Base-by-base conservation (phyloP, 129 eudicot genomes). In the Solidago caesia region DNA sequence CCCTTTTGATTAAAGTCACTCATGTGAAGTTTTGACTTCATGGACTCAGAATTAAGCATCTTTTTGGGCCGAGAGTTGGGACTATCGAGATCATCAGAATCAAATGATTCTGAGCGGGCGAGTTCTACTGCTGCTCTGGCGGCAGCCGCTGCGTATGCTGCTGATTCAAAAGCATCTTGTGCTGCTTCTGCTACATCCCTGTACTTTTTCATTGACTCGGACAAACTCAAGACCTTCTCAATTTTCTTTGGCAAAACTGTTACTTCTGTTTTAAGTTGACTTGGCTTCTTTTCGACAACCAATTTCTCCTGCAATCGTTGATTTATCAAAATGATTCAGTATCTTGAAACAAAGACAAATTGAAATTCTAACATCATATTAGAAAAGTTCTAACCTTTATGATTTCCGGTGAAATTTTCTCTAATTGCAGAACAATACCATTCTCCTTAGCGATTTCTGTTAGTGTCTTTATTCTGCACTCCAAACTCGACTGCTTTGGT, bases 91-190 rank as follows among this genome's bases (percentile, higher is more conserved):
- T 80, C 77, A 73, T 82, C 83, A 5, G 90, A 86, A 77, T 76
- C 80, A 15, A 47, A 71, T 15, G 92, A 82, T 9, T 74, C 85
- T 8, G 81, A 71, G 47, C 91, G 84, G 7, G 92, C 84, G 15
- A 92, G 89, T 68, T 83, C 85, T 56, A 90, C 96, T 6, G 91
- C 96, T n/a, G 92, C 96, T 64, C 84, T 83, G 72, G 98, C 89
- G 12, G 98, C 98, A 1, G 79, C 86, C 14, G 92, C 97, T 16
- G 96, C 96, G 82, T 87, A 83, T 62, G 96, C 88, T 1, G 96
- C 96, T 1, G 98, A 86, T 55, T 84, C 79, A 72, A 88, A 93
- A 43, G 96, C 98, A 75, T 84, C 96, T 73, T 92, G 88, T 58
- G 93, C 93, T 43, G 96, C 97, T 27, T 87, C 91, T 21, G 89